Percentiles rank a stretch among this genome's conserved stretches.
Conservation (phyloP, 495 filamentous ascomycete genomes). For the Acidiella bohemica region DNA sequence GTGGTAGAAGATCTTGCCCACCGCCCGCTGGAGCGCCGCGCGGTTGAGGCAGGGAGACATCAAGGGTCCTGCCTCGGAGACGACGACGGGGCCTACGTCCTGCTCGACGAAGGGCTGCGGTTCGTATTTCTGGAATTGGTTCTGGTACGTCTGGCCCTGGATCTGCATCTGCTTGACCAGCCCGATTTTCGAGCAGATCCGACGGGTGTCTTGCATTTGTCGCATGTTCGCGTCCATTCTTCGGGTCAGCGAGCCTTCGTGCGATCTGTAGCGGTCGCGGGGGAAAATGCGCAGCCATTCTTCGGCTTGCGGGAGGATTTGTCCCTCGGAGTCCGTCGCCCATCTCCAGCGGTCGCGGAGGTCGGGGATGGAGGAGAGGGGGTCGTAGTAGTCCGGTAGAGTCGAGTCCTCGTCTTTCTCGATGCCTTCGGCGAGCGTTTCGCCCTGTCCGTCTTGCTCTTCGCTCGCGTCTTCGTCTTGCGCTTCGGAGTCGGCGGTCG, state of each 20-base stretch:
- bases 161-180: conserved; percentile 99
- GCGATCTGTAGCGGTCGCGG: conserved; percentile 61
- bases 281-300: conserved; percentile 65
- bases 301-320: conserved; percentile 72
- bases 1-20: conserved; percentile 91
- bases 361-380: conserved; percentile 74
- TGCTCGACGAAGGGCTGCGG: conserved; percentile 79
- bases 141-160: conserved; percentile 90
- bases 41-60: conserved; percentile 68
- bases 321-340: conserved; percentile 74
- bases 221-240: conserved; percentile 82
- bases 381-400: conserved; percentile 88
- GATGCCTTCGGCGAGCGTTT: conserved; percentile 82
- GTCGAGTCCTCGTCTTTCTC: conserved; percentile 67
- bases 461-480: conserved; percentile 33
- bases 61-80: conserved; percentile 75
- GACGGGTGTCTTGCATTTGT: conserved; percentile 94
- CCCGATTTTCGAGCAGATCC: conserved; percentile 87
- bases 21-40: conserved; percentile 72
- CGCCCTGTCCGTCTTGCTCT: conserved; percentile 37
- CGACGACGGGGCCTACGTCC: conserved; percentile 71
- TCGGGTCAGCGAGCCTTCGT: conserved; percentile 57
- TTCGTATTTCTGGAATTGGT: conserved; percentile 96
- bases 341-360: conserved; percentile 61
- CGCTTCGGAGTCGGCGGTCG: conserved; percentile 31